A percentile compares a stretch with the other conserved stretches of the same genome.
These are phyloP conservation scores for Neonothopanus nambi DNA, from an alignment of 1,284 basidiomycete species.

Conservation along the genomic window DNA sequence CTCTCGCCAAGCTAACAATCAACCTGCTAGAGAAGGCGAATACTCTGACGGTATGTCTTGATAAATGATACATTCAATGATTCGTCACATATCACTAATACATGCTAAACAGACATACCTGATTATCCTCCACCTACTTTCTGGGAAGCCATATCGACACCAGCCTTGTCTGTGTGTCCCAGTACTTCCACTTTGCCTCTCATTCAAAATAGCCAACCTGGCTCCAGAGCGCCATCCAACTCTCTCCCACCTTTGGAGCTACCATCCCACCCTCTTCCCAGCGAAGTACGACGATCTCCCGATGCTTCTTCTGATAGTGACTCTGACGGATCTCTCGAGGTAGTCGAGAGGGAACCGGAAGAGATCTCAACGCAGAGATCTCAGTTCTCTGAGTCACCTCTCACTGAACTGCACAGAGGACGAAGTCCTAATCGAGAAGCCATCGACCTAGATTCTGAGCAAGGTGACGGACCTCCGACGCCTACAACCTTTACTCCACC, in stretches of 20 bases:
- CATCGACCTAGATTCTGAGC: constrained; percentile 20
- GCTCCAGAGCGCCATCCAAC: background rate
- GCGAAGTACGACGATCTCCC: background rate
- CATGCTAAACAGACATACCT: constrained; percentile 36
- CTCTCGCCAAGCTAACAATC: constrained; percentile 14
- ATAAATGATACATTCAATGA: background rate
- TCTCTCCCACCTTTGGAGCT: constrained; percentile 17
- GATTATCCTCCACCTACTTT: constrained; percentile 62
- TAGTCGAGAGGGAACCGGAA: constrained; percentile 32
- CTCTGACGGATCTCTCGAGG: constrained; percentile 38
- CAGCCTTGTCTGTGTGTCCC: constrained; percentile 30
- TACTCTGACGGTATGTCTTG: constrained; percentile 20
- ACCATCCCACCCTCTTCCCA: background rate
- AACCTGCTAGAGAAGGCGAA: constrained; percentile 11
- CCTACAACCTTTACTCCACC: constrained; percentile 19
- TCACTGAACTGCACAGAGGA: constrained; percentile 24
- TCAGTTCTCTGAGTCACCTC: background rate
- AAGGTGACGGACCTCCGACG: constrained; percentile 14
- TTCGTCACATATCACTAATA: background rate
- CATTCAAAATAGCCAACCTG: background rate
- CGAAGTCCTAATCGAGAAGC: constrained; percentile 12
- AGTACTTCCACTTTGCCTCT: constrained; percentile 29
- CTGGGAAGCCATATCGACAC: constrained; percentile 49
- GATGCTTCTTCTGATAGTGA: constrained; percentile 25
- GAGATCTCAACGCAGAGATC: constrained; percentile 27